Evolutionary conservation across 2,329 filamentous ascomycete genomes (phyloP).

Genomic region (Botryotinia calthae): DNA sequence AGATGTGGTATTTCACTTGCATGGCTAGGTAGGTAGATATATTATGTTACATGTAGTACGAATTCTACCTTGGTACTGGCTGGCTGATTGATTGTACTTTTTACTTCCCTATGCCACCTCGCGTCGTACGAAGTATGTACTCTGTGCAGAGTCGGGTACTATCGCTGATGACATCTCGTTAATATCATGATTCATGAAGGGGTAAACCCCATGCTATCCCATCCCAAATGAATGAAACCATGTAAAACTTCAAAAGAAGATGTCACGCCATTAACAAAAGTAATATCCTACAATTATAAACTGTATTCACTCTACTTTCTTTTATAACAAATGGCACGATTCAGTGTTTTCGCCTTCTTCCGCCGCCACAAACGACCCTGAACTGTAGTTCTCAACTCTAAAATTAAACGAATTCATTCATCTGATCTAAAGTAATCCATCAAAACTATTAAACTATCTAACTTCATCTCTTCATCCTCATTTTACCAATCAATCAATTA

Average conservation of each 20-base stretch:
- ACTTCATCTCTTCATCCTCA: slow-evolving; percentile 1
- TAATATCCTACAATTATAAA: not conserved
- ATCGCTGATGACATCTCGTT: not conserved
- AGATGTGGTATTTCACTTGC: not conserved
- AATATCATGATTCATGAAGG: slow-evolving; percentile 7
- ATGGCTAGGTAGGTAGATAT: not conserved
- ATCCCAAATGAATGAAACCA: not conserved
- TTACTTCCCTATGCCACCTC: not conserved
- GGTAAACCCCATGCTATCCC: not conserved
- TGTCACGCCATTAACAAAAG: not conserved
- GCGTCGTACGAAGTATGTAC: not conserved
- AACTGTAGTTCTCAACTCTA: not conserved
- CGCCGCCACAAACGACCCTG: not conserved
- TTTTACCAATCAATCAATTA: not conserved
- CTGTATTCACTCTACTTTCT: not conserved
- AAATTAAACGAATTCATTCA: not conserved
- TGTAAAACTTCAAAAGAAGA: not conserved
- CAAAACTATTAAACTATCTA: slow-evolving; percentile 5
- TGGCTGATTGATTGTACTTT: not conserved
- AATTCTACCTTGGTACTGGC: not conserved
- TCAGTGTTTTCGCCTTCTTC: not conserved
- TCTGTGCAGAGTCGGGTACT: not conserved
- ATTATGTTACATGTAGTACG: not conserved
- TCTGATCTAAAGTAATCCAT: not conserved
- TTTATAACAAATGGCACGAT: not conserved